Evolutionary conservation across 129 eudicot species (phyloP).

Genomic region (Chrysanthemum seticuspe): DNA sequence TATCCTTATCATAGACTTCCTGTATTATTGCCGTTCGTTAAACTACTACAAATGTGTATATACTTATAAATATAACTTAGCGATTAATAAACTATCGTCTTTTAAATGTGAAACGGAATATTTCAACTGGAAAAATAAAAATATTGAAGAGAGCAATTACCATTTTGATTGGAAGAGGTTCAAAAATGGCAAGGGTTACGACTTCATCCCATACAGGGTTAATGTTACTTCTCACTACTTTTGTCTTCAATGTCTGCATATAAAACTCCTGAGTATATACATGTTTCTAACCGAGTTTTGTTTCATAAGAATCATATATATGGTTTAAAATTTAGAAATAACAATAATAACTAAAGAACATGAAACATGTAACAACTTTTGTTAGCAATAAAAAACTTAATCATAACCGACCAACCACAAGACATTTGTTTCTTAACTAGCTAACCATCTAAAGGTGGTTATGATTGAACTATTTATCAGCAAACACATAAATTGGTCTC

Average conservation of each 20-base stretch:
- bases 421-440: no score
- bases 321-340: no score
- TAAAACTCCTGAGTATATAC: constrained; percentile 2
- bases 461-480: no score
- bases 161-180: constrained; percentile 57
- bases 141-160: constrained; percentile 34
- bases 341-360: no score
- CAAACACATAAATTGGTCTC: no score
- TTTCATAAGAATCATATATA: not conserved
- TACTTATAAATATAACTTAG: not conserved
- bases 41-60: not conserved
- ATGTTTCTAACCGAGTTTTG: not conserved
- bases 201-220: constrained; percentile 86
- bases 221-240: constrained; percentile 48
- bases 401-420: no score
- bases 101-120: no score
- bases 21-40: constrained; percentile 9
- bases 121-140: not conserved
- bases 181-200: constrained; percentile 55
- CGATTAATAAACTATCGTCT: not conserved
- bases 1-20: constrained; percentile 52
- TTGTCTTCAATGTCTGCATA: constrained; percentile 71
- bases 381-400: no score
- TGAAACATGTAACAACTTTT: no score
- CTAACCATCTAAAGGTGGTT: no score